Conservation (phyloP, 1,284 basidiomycete genomes). For the Austroboletus novae-zelandiae region DNA sequence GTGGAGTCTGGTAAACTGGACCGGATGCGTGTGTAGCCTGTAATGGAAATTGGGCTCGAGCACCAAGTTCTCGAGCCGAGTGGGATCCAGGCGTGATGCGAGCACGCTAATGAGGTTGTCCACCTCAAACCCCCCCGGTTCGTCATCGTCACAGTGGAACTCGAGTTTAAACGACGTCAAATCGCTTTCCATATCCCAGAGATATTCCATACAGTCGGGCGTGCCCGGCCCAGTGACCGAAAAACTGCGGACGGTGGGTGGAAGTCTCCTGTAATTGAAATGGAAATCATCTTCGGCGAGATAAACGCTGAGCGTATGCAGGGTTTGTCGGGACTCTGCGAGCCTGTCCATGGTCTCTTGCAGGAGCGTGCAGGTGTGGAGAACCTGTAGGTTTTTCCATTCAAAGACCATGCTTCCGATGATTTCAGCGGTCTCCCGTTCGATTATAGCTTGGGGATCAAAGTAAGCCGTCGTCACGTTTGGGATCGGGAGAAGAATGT, state of each 20-base stretch:
- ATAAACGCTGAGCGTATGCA: constrained; percentile 12
- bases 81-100: constrained; percentile 1
- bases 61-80: not conserved
- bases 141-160: constrained; percentile 6
- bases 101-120: constrained; percentile 7
- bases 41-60: constrained; percentile 1
- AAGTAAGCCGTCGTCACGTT: not conserved
- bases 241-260: constrained; percentile 4
- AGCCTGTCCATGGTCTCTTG: constrained; percentile 14
- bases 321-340: not conserved
- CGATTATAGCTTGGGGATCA: not conserved
- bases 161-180: constrained; percentile 3
- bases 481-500: not conserved
- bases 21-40: too few relatives aligned
- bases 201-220: constrained; percentile 8
- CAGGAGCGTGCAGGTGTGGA: constrained; percentile 11
- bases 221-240: constrained; percentile 4
- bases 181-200: constrained; percentile 4
- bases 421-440: constrained; percentile 7
- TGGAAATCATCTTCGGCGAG: not conserved
- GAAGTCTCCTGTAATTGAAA: not conserved
- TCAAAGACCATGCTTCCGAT: constrained; percentile 5
- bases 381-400: constrained; percentile 9
- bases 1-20: constrained; percentile 1
- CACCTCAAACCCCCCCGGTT: constrained; percentile 2